Percentiles rank a stretch among this genome's conserved stretches.
Evolutionary conservation across 371 early-diverging fungal genomes (phyloP).

Genomic region (Mortierella polycephala): DNA sequence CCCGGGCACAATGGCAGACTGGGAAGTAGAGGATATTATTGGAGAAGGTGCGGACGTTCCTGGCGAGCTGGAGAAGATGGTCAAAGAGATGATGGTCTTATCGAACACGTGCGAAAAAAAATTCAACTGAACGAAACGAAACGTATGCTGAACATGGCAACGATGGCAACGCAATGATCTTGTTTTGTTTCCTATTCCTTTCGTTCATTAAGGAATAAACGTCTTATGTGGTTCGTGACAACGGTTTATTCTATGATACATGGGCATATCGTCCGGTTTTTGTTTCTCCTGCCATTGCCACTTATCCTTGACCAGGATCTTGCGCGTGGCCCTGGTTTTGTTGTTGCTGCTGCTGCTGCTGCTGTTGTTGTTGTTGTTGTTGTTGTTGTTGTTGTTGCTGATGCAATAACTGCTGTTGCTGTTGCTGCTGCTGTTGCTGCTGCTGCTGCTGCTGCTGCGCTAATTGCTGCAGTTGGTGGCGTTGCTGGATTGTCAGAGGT

Average conservation of each 20-base stretch:
- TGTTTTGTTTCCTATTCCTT: too few relatives aligned
- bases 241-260: background rate
- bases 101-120: conserved; percentile 22
- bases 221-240: too few relatives aligned
- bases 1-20: conserved; percentile 32
- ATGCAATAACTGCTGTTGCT: conserved; percentile 13
- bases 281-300: background rate
- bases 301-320: conserved; percentile 30
- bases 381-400: conserved; percentile 29
- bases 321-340: conserved; percentile 25
- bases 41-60: conserved; percentile 15
- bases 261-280: background rate
- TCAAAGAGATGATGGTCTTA: conserved; percentile 17
- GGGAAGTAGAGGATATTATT: conserved; percentile 26
- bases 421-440: conserved; percentile 18
- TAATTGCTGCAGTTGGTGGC: conserved; percentile 8
- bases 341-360: conserved; percentile 29
- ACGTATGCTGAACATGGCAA: background rate
- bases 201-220: too few relatives aligned
- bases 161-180: too few relatives aligned
- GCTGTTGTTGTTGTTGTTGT: conserved; percentile 33
- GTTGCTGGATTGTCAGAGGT: conserved; percentile 17
- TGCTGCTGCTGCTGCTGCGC: conserved; percentile 6
- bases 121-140: background rate
- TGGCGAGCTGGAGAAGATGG: conserved; percentile 18